phyloP scores from a whole-genome alignment of 495 filamentous ascomycete genomes.

The Gamarada debralockiae region DNA sequence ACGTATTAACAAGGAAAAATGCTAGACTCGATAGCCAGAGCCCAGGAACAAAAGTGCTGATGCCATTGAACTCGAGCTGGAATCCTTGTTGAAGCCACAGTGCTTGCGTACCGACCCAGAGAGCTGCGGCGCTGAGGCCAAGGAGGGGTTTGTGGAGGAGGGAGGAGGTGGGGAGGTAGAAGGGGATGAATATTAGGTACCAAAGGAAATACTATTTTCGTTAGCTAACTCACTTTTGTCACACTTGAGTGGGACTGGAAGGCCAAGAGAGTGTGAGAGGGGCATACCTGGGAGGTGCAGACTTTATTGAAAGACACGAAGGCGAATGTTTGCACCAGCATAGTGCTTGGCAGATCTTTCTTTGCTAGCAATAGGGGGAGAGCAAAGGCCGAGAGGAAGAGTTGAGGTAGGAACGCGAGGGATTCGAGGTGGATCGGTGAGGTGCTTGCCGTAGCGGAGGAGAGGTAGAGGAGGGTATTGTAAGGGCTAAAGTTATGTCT shows the following conservation, averaged over 20 bases:
- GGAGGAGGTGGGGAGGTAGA: slow-evolving; percentile 80
- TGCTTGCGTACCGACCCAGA: slow-evolving; percentile 75
- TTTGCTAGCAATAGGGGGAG: slow-evolving; percentile 82
- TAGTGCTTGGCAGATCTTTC: slow-evolving; percentile 73
- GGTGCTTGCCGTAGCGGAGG: slow-evolving; percentile 50
- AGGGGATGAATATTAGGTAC: slow-evolving; percentile 90
- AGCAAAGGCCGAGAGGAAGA: slow-evolving; percentile 68
- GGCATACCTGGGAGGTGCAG: slow-evolving; percentile 87
- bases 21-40: slow-evolving; percentile 68
- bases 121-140: slow-evolving; percentile 56
- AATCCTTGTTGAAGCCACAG: slow-evolving; percentile 89
- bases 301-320: slow-evolving; percentile 99
- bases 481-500: slow-evolving; percentile 98
- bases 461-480: slow-evolving; percentile 84
- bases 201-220: slow-evolving; percentile 83
- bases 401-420: slow-evolving; percentile 83
- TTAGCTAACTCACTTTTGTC: too few relatives aligned
- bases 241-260: too few relatives aligned
- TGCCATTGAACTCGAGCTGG: slow-evolving; percentile 80
- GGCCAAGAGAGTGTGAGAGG: background rate
- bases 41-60: slow-evolving; percentile 81
- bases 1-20: slow-evolving; percentile 84
- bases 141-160: slow-evolving; percentile 53
- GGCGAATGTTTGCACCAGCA: slow-evolving; percentile 98
- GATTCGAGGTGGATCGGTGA: slow-evolving; percentile 57